Percentiles rank a stretch among this genome's conserved stretches.
Evolutionary conservation across 2,329 filamentous ascomycete species (phyloP).

Genomic region (Ceratocystis diversiconidia): DNA sequence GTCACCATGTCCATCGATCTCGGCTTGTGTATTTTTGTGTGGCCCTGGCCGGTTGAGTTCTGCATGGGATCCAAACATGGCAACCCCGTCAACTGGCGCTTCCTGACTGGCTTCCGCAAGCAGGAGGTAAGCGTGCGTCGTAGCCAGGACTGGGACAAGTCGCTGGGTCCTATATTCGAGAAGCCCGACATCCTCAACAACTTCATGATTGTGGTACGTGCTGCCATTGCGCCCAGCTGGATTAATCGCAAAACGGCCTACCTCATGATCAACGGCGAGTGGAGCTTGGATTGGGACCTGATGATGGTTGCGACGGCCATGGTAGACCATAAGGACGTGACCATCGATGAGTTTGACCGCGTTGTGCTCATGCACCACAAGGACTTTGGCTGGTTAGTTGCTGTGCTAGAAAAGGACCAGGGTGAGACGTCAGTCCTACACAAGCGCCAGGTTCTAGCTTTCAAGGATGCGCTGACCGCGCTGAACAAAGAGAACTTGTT

Average conservation of each 20-base stretch:
- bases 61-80: slow-evolving; percentile 42
- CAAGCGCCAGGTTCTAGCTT: slow-evolving; percentile 61
- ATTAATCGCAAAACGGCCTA: slow-evolving; percentile 74
- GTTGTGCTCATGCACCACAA: slow-evolving; percentile 52
- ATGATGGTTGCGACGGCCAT: slow-evolving; percentile 64
- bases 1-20: slow-evolving; percentile 62
- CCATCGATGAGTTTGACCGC: slow-evolving; percentile 53
- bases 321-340: slow-evolving; percentile 42
- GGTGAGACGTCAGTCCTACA: slow-evolving; percentile 50
- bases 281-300: slow-evolving; percentile 71
- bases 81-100: slow-evolving; percentile 60
- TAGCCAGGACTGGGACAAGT: slow-evolving; percentile 56
- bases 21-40: slow-evolving; percentile 49
- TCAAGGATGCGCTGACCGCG: slow-evolving; percentile 59
- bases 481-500: slow-evolving; percentile 82
- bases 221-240: slow-evolving; percentile 53
- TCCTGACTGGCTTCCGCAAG: slow-evolving; percentile 58
- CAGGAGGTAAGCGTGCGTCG: slow-evolving; percentile 70
- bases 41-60: slow-evolving; percentile 63
- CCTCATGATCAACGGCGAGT: slow-evolving; percentile 68
- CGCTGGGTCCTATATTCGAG: slow-evolving; percentile 39
- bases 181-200: slow-evolving; percentile 31
- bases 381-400: slow-evolving; percentile 54
- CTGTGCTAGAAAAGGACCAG: slow-evolving; percentile 35
- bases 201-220: slow-evolving; percentile 47